These are phyloP conservation scores for Begonia loranthoides DNA, from an alignment of 306 rosid genomes.

Conservation along the genomic window DNA sequence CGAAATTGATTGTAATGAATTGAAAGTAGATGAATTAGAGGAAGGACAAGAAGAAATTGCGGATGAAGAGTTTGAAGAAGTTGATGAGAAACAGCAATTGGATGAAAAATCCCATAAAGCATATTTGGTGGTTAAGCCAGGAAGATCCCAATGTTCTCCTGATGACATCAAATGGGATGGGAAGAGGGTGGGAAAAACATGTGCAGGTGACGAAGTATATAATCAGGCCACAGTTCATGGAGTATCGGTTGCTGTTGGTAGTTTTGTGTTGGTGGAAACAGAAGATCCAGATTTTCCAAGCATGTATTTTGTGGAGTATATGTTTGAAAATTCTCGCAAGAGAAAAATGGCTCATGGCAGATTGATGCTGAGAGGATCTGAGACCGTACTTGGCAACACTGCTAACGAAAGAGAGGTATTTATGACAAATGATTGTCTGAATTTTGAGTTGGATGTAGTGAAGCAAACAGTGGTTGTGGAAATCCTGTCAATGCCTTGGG, in stretches of 20 bases:
- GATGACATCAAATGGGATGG: constrained; percentile 56
- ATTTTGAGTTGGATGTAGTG: constrained; percentile 37
- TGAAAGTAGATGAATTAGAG: constrained; percentile 61
- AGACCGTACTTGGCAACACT: constrained; percentile 84
- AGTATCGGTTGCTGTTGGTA: constrained; percentile 50
- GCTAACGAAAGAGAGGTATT: constrained; percentile 82
- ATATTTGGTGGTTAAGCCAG: constrained; percentile 22
- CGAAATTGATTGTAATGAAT: constrained; percentile 26
- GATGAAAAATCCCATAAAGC: constrained; percentile 28
- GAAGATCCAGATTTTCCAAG: constrained; percentile 38
- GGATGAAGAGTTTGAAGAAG: constrained; percentile 52
- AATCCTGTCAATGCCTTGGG: constrained; percentile 51
- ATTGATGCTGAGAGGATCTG: constrained; percentile 52
- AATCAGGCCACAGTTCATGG: constrained; percentile 43
- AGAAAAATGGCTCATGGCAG: constrained; percentile 80
- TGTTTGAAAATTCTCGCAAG: constrained; percentile 58
- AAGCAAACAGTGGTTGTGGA: constrained; percentile 33
- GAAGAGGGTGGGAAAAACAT: constrained; percentile 37
- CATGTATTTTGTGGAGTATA: constrained; percentile 63
- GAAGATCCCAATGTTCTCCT: constrained; percentile 5
- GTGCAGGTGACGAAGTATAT: constrained; percentile 41
- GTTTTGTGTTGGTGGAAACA: constrained; percentile 50
- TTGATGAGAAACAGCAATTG: constrained; percentile 7
- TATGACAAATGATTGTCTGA: constrained; percentile 63
- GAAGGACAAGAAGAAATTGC: constrained; percentile 59